Percentiles rank a stretch among this genome's conserved stretches.
Conservation (phyloP, 441 rosid species). For the Euphorbia celastroides region DNA sequence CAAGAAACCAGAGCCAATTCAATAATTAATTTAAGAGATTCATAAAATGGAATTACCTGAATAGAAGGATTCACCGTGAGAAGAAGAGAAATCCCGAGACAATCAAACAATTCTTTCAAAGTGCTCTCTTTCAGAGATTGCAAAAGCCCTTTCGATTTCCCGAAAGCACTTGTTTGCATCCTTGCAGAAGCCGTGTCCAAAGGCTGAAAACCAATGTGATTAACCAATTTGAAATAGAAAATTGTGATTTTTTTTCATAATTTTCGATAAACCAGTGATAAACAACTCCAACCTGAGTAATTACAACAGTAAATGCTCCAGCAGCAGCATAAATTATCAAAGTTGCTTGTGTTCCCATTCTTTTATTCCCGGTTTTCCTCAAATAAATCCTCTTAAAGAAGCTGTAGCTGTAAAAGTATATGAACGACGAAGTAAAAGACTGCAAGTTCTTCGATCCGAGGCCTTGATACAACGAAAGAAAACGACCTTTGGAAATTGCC, state of each 20-base stretch:
- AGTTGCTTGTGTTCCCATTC: no score
- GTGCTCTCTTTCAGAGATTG: conserved; percentile 57
- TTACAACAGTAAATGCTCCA: no score
- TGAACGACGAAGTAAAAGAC: conserved; percentile 69
- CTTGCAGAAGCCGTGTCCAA: conserved; percentile 83
- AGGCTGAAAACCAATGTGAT: conserved; percentile 42
- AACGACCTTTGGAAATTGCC: conserved; percentile 58
- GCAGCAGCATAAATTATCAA: no score
- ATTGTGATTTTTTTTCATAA: neutral
- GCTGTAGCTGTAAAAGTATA: no score
- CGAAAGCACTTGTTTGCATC: conserved; percentile 90
- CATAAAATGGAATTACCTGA: conserved; percentile 39
- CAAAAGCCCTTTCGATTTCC: conserved; percentile 82
- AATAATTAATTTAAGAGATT: neutral
- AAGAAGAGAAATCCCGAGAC: conserved; percentile 80
- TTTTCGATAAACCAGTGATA: neutral
- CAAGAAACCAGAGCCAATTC: neutral
- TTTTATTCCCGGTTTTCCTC: conserved; percentile 57
- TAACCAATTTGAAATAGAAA: no score
- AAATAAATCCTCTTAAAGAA: no score
- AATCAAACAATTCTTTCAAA: conserved; percentile 75
- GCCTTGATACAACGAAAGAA: conserved; percentile 83
- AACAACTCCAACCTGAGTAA: conserved; percentile 48
- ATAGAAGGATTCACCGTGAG: conserved; percentile 81
- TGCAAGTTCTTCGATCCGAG: conserved; percentile 85